Evolutionary conservation across 495 filamentous ascomycete species (phyloP).

Genomic region (Astrothelium macrocarpum): DNA sequence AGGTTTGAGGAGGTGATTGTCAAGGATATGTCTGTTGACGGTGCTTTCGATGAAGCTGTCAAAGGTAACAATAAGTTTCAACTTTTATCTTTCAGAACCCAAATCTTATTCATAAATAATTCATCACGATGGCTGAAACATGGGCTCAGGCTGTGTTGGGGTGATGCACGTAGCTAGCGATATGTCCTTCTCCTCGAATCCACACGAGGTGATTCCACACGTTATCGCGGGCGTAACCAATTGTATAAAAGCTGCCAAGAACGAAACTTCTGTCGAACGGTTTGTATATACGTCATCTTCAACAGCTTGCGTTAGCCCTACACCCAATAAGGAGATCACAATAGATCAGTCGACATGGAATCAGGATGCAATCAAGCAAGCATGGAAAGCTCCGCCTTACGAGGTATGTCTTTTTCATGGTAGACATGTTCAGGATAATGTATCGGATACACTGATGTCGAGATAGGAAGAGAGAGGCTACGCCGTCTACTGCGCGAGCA

Average conservation of each 20-base stretch:
- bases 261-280: constrained; percentile 36
- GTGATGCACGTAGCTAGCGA: constrained; percentile 15
- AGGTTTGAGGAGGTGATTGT: constrained; percentile 15
- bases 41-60: constrained; percentile 30
- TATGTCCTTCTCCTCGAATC: constrained; percentile 12
- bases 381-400: constrained; percentile 35
- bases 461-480: constrained; percentile 22
- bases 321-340: constrained; percentile 21
- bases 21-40: constrained; percentile 18
- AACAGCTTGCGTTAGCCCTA: constrained; percentile 30
- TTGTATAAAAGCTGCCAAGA: constrained; percentile 38
- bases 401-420: constrained; percentile 25
- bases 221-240: constrained; percentile 32
- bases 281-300: constrained; percentile 48
- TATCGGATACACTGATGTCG: constrained; percentile 24
- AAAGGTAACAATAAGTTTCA: neutral
- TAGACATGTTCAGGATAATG: constrained; percentile 28
- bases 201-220: constrained; percentile 15
- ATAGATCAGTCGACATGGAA: constrained; percentile 42
- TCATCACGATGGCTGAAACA: neutral
- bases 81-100: neutral
- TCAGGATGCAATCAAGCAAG: constrained; percentile 33
- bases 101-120: neutral
- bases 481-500: constrained; percentile 23
- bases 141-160: constrained; percentile 9